These are phyloP conservation scores for Cyclaneusma minus DNA, from an alignment of 2,329 filamentous ascomycete species.

Conservation along the genomic window DNA sequence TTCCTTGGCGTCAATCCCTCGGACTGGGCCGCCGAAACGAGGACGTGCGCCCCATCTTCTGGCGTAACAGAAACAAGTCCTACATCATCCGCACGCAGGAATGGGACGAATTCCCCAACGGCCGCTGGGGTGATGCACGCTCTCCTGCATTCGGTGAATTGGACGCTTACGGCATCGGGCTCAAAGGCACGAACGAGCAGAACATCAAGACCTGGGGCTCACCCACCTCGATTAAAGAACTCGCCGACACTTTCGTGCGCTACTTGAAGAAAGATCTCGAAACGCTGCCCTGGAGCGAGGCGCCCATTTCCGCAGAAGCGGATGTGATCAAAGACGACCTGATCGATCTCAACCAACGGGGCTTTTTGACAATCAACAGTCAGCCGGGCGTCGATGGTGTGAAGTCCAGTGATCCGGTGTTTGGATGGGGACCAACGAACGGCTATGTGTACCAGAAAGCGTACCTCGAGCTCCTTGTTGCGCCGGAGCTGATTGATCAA, in stretches of 20 bases:
- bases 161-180: conserved; percentile 82
- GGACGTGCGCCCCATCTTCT: conserved; percentile 96
- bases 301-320: conserved; percentile 70
- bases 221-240: conserved; percentile 62
- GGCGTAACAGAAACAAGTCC: conserved; percentile 91
- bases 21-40: conserved; percentile 78
- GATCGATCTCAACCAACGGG: conserved; percentile 68
- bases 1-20: conserved; percentile 93
- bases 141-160: conserved; percentile 93
- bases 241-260: conserved; percentile 68
- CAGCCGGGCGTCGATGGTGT: conserved; percentile 88
- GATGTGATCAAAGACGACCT: conserved; percentile 63
- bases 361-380: conserved; percentile 90
- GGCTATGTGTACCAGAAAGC: conserved; percentile 98
- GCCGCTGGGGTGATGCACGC: conserved; percentile 92
- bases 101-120: conserved; percentile 98
- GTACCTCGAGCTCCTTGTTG: conserved; percentile 82
- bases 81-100: conserved; percentile 93
- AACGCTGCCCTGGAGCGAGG: conserved; percentile 86
- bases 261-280: conserved; percentile 74
- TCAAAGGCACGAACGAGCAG: conserved; percentile 89
- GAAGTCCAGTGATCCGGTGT: conserved; percentile 71
- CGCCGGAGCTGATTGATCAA: conserved; percentile 63
- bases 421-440: conserved; percentile 89
- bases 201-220: conserved; percentile 93